Evolutionary conservation across 768 basidiomycete species (phyloP).

Genomic region (Suillus occidentalis): DNA sequence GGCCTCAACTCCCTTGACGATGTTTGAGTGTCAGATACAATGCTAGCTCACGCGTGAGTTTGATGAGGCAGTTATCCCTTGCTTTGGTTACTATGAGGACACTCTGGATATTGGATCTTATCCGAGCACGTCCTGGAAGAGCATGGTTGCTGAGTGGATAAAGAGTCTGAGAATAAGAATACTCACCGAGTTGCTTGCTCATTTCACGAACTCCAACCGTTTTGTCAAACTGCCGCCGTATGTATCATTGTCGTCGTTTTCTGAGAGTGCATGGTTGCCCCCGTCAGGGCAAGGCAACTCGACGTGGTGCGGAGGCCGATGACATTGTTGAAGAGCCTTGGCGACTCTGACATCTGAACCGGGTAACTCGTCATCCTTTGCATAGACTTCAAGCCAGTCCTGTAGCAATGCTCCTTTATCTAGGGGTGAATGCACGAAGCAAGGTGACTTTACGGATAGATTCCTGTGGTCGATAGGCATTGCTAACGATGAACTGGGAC

Average conservation of each 20-base stretch:
- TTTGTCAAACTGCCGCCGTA: constrained; percentile 79
- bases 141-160: constrained; percentile 10
- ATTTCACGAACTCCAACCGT: constrained; percentile 94
- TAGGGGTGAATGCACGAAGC: constrained; percentile 91
- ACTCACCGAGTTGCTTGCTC: constrained; percentile 95
- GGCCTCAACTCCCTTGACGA: constrained; percentile 66
- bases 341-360: constrained; percentile 48
- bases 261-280: constrained; percentile 17
- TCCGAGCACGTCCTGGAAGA: constrained; percentile 79
- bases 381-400: constrained; percentile 58
- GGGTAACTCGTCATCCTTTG: constrained; percentile 27
- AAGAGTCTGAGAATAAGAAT: constrained; percentile 4
- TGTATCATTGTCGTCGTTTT: constrained; percentile 60
- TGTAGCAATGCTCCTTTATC: constrained; percentile 77
- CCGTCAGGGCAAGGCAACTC: constrained; percentile 20
- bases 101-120: constrained; percentile 88
- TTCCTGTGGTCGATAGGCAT: constrained; percentile 25
- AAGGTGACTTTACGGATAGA: constrained; percentile 60
- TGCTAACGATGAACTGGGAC: constrained; percentile 26
- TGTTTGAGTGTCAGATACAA: constrained; percentile 92
- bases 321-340: constrained; percentile 42
- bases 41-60: constrained; percentile 90
- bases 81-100: constrained; percentile 97
- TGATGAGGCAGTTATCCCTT: constrained; percentile 93
- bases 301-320: constrained; percentile 16